Evolutionary conservation across 192 early-diverging fungal genomes (phyloP), one percentile per base, ranked within the genome.

Genomic region (Nowakowskiella sp.): DNA sequence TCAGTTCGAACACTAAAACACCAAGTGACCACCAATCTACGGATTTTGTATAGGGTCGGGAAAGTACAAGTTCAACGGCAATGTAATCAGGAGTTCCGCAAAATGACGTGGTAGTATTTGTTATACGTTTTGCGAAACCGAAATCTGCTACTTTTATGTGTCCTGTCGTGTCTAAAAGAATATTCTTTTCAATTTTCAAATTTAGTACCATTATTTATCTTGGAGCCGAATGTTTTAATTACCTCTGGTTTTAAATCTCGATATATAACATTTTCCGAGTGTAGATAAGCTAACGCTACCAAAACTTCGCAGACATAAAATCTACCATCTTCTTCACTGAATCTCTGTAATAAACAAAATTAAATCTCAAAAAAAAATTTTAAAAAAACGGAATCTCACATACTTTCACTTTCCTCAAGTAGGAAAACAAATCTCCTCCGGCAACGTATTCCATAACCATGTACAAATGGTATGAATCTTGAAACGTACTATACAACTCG

Each of bases 21-120:
- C 95, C 95, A 44, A 97, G 76, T 2, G 94, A 89, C 94, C 94
- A 99, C 95, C 95, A 99, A 75, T 99, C 95, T 1, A 96, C 92
- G 7, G 86, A 81, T 57, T 93, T 93, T 33, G 80, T 86, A 68
- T 99, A 99, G 13, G 89, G 88, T 32, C 87, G 81, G 44, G 82
- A 85, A 31, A 84, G 72, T 6, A 97, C 67, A 19, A 97, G 64
- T 75, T 97, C 94, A 6, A 86, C 89, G 0, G 94, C 90, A 43
- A 98, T 83, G 64, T 96, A 98, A 62, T 99, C 95, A n/a, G 94
- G 94, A 6, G 95, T 99, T 6, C 95, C 95, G 66, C 94, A 97
- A 53, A 97, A 93, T 0, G 93, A 94, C 65, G 85, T 82, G 25
- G 95, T 97, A 31, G 83, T 89, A 19, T 77, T 85, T 74, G 88